These are phyloP conservation scores for Tetrapyrgos nigripes DNA, from an alignment of 1,284 basidiomycete species.

Conservation along the genomic window DNA sequence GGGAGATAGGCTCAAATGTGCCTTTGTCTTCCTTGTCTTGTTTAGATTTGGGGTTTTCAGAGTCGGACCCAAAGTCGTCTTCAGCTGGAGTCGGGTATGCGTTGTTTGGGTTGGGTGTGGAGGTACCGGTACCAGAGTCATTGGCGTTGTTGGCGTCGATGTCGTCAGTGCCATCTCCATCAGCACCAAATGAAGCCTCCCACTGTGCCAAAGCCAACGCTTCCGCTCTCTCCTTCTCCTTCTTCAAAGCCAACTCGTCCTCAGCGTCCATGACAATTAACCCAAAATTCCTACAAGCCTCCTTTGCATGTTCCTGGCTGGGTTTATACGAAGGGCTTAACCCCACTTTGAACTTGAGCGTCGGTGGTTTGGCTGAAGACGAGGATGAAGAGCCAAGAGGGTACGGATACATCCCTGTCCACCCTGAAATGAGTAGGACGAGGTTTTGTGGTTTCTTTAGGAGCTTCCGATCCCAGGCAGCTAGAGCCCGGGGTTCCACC, in stretches of 20 bases:
- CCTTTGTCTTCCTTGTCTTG: slow-evolving; percentile 41
- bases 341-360: slow-evolving; percentile 59
- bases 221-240: slow-evolving; percentile 34
- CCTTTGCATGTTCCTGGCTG: slow-evolving; percentile 47
- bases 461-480: slow-evolving; percentile 69
- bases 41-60: slow-evolving; percentile 30
- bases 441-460: slow-evolving; percentile 57
- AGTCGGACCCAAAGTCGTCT: slow-evolving; percentile 14
- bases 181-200: slow-evolving; percentile 17
- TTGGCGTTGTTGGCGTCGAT: no score
- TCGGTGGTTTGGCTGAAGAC: slow-evolving; percentile 29
- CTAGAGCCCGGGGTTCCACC: slow-evolving; percentile 59
- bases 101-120: no score
- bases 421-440: slow-evolving; percentile 63
- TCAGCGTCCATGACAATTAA: slow-evolving; percentile 47
- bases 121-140: no score
- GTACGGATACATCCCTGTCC: slow-evolving; percentile 56
- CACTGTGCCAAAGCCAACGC: slow-evolving; percentile 29
- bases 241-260: slow-evolving; percentile 43
- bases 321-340: slow-evolving; percentile 63
- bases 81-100: no score
- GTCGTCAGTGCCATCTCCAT: slow-evolving; percentile 20
- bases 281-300: slow-evolving; percentile 54
- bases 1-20: slow-evolving; percentile 60
- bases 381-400: slow-evolving; percentile 48